Evolutionary conservation across 768 basidiomycete species (phyloP), one percentile per base, ranked within the genome.

Genomic region (Cubamyces sp.): DNA sequence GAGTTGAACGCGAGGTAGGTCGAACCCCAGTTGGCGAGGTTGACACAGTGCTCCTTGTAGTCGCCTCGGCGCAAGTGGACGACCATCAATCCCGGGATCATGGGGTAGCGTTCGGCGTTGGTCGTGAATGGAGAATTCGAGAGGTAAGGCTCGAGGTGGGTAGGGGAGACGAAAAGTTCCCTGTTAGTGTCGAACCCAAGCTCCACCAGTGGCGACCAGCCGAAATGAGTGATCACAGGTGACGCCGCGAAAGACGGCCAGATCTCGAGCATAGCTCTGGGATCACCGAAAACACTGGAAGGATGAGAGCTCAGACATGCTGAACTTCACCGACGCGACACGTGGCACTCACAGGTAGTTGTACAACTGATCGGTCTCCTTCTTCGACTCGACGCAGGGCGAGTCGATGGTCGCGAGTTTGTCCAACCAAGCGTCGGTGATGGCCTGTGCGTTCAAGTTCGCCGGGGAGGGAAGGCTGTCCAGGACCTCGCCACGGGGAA

Each of bases 11-110:
- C 77, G 61, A 76, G 74, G 74, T 72, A 84, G 15, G 66, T 66
- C 15, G 75, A 59, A 34, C 65, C 67, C 67, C 66, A 67, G 34
- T 66, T 64, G 5, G 74, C 75, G 43, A 84, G 75, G 53, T 68
- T 60, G 12, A 45, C 46, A 69, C 83, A 85, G 70, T 84, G 82
- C 1, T 63, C 60, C 30, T 69, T 42, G 61, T 75, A 84, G 70
- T 84, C 83, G 12, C 83, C 83, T 41, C 82, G 76, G 12, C 83
- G 81, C 34, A 84, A 68, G 67, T 84, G 83, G 16, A 84, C 66
- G 18, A 74, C 81, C 34, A 84, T 73, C 0, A 82, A 69, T 21
- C 81, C 78, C 14, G 72, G 56, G 42, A 81, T 70, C 16, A 70
- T 65, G 26, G 72, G 16, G 15, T 60, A 59, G 15, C 69, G 60